Evolutionary conservation across 108 stramenopile species (phyloP).

Genomic region (Fistulifera solaris): DNA sequence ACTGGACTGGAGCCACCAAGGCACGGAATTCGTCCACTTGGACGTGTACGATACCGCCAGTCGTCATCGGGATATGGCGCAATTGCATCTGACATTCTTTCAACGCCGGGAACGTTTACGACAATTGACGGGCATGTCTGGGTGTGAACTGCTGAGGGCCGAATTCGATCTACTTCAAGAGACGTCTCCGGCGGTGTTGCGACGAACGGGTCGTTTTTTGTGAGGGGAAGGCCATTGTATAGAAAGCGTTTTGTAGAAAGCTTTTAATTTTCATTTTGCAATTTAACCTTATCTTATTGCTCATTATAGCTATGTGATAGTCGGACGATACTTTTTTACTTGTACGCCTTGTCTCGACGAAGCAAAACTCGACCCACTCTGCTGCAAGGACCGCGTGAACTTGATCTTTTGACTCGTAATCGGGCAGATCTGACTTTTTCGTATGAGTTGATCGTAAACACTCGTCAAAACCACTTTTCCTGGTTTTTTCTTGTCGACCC

Average conservation of each 20-base stretch:
- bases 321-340: constrained; percentile 65
- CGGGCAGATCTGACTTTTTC: constrained; percentile 33
- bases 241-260: neutral
- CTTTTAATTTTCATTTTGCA: no score
- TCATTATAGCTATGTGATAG: constrained; percentile 37
- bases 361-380: constrained; percentile 71
- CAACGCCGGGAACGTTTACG: constrained; percentile 1
- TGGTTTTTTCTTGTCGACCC: constrained; percentile 29
- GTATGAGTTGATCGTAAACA: constrained; percentile 52
- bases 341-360: constrained; percentile 38
- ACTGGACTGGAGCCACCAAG: neutral
- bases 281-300: no score
- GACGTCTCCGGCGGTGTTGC: no score
- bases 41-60: neutral
- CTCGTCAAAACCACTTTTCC: constrained; percentile 62
- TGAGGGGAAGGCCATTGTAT: no score
- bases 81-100: neutral
- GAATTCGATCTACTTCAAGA: neutral
- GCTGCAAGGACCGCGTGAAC: constrained; percentile 56
- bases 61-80: neutral
- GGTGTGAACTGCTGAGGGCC: neutral
- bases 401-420: constrained; percentile 67
- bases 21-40: neutral
- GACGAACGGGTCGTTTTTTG: no score
- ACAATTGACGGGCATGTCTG: constrained; percentile 1